These are phyloP conservation scores for Aurantiochytrium sp. DNA, from an alignment of 108 stramenopile species.

Conservation along the genomic window DNA sequence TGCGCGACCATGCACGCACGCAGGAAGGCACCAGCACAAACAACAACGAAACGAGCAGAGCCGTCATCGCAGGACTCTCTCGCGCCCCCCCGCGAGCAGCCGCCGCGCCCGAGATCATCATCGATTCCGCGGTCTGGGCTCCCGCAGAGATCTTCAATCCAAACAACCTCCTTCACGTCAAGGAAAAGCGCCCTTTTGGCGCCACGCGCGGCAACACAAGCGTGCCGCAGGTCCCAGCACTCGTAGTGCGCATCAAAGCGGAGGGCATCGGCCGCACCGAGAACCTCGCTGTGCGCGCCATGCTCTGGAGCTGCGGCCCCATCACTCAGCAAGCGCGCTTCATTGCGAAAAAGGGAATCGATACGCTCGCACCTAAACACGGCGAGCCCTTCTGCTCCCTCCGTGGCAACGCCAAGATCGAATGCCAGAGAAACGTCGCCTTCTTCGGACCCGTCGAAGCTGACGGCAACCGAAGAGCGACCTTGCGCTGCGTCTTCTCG, in stretches of 20 bases:
- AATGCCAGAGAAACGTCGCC: neutral
- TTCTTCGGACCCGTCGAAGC: neutral
- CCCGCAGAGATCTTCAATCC: neutral
- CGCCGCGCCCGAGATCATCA: no score
- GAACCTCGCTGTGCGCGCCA: neutral
- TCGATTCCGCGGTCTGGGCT: neutral
- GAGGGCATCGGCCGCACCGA: neutral
- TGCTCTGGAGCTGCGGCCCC: neutral
- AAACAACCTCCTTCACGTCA: neutral
- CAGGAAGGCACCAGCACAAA: no score
- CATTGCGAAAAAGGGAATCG: neutral
- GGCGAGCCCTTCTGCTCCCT: neutral
- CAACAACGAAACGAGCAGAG: no score
- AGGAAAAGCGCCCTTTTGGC: slow-evolving; percentile 10
- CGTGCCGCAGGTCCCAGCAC: neutral
- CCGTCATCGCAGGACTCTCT: no score
- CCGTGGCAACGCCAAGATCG: neutral
- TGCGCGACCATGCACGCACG: no score
- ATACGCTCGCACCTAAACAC: neutral
- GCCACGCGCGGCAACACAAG: slow-evolving; percentile 1
- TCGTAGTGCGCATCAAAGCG: neutral
- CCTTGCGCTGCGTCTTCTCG: neutral
- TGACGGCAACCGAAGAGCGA: neutral
- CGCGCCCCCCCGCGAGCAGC: no score
- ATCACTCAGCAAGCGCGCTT: neutral